phyloP scores from a whole-genome alignment of 345 rosid genomes.

The Anacardium occidentale region DNA sequence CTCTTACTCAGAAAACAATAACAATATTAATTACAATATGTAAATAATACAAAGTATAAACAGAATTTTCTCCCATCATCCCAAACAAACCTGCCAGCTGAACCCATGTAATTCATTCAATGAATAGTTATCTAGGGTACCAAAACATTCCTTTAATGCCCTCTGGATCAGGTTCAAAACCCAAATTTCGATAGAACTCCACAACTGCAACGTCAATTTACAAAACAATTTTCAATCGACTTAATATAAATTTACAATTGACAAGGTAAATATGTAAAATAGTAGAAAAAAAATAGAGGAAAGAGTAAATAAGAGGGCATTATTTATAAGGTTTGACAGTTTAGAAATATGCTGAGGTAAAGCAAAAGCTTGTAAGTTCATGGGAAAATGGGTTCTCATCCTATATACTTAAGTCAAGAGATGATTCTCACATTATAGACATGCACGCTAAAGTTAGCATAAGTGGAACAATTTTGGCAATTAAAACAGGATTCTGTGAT shows the following conservation, averaged over 20 bases:
- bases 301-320: neutral
- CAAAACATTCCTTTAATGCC: conserved; percentile 99
- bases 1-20: neutral
- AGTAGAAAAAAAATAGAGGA: neutral
- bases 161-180: conserved; percentile 94
- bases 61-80: neutral
- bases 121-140: conserved; percentile 57
- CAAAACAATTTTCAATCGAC: neutral
- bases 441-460: neutral
- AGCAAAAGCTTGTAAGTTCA: neutral
- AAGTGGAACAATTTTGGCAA: neutral
- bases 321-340: neutral
- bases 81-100: conserved; percentile 17
- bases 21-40: neutral
- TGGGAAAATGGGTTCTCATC: neutral
- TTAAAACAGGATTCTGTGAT: neutral
- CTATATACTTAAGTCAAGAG: neutral
- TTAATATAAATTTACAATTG: neutral
- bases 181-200: conserved; percentile 88
- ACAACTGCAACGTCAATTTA: conserved; percentile 57
- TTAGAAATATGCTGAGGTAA: neutral
- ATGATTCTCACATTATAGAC: neutral
- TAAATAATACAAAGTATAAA: neutral
- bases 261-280: neutral
- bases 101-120: conserved; percentile 1